Evolutionary conservation across 768 basidiomycete species (phyloP).

Genomic region (Trametopsis cervina): DNA sequence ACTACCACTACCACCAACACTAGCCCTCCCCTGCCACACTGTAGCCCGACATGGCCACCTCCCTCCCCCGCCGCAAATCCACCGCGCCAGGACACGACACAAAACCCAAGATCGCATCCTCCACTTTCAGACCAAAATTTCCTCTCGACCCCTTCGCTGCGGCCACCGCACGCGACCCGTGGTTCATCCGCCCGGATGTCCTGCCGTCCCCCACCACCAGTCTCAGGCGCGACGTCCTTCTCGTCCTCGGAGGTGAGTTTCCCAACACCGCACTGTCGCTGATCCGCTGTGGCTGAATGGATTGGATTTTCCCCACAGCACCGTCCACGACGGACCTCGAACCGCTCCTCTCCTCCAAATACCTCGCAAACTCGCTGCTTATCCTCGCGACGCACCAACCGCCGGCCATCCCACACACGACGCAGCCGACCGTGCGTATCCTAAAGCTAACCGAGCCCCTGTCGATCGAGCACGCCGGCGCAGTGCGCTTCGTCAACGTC

Average conservation of each 20-base stretch:
- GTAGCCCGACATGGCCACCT: no score
- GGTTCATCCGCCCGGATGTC: slow-evolving; percentile 20
- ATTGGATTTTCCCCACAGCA: slow-evolving; percentile 23
- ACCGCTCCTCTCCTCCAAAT: slow-evolving; percentile 27
- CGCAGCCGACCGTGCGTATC: slow-evolving; percentile 27
- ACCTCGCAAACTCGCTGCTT: slow-evolving; percentile 30
- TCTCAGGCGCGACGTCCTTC: slow-evolving; percentile 26
- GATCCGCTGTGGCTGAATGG: slow-evolving; percentile 4
- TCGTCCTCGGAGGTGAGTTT: slow-evolving; percentile 30
- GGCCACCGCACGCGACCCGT: slow-evolving; percentile 23
- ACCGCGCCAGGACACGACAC: background rate
- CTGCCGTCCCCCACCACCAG: slow-evolving; percentile 17
- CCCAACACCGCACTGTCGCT: background rate
- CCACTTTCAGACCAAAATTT: slow-evolving; percentile 27
- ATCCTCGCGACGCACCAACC: slow-evolving; percentile 31
- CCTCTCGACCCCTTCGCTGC: slow-evolving; percentile 29
- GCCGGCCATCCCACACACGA: slow-evolving; percentile 21
- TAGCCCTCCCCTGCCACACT: no score
- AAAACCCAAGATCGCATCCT: slow-evolving; percentile 5
- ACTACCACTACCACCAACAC: background rate
- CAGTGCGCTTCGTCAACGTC: slow-evolving; percentile 28
- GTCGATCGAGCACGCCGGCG: slow-evolving; percentile 25
- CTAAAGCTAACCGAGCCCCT: slow-evolving; percentile 28
- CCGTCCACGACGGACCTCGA: slow-evolving; percentile 26
- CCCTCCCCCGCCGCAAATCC: background rate